Evolutionary conservation across 2,329 filamentous ascomycete species (phyloP), one percentile per base, ranked within the genome.

Genomic region (Microcyclospora pomicola): DNA sequence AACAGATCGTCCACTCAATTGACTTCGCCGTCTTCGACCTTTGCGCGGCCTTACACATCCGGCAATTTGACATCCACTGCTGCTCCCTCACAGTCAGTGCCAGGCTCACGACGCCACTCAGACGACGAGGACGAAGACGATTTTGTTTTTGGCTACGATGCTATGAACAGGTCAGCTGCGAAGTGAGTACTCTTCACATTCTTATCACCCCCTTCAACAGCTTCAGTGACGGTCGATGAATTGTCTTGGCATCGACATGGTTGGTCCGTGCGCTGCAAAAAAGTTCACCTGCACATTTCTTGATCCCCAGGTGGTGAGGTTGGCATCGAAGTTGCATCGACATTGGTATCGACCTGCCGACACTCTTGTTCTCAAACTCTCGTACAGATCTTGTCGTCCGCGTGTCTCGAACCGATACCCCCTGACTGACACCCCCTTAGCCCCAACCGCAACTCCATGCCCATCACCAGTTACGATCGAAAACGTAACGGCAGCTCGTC

Each of bases 401-500:
- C 19, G 19, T 24, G 19, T 24, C 5, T 24, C 19, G 7, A 7
- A 7, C 19, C 7, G 19, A 24, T 24, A 7, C n/a, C n/a, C 45
- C 42, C 49, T 53, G 42, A 55, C 41, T 36, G 41, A 42, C 44
- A 40, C 40, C 46, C 37, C 37, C 35, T 15, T 50, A 92, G 84
- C 49, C 70, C 80, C 43, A 92, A 94, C 59, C 81, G 88, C 47
- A 93, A 93, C 61, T 95, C 88, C 4, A 87, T 95, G 82, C 88
- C 88, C 27, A 82, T 88, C 36, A 84, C 81, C 34, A 72, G 73
- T 42, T 75, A 77, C 47, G 74, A 80, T 48, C 73, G 79, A 45
- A 64, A 77, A 50, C 77, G 80, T 54, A 77, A 79, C 47, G 65
- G 68, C 39, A 53, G 66, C 31, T 56, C 58, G 31, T 59, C 63